Evolutionary conservation across 495 filamentous ascomycete genomes (phyloP), one percentile per base, ranked within the genome.

Genomic region (Penicillium cinerascens): DNA sequence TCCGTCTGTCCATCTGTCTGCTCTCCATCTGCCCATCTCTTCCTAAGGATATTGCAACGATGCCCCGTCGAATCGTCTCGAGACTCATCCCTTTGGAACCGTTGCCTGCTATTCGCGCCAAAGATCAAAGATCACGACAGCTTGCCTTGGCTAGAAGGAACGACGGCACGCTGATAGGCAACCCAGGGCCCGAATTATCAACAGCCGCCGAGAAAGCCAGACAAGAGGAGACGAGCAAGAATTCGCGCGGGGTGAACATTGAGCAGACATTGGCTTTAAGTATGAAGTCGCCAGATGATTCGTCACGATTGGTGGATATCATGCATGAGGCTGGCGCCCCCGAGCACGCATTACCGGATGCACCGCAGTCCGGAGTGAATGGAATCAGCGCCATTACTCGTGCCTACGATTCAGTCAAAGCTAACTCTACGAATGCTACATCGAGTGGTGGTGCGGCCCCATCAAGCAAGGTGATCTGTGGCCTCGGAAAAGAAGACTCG

Each of bases 321-420:
- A 17, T 41, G 37, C 25, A 22, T 36, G 15, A 43, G 18, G 42
- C 39, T 49, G 22, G 35, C 43, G 25, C 13, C 53, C 39, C 27
- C 21, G 18, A 57, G 54, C 54, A 57, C 54, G 54, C 44, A 40
- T 49, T 57, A 17, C 22, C 49, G 9, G 17, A 27, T 20, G 18
- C 15, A 43, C 39, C 25, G n/a, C 25, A 29, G 3, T 21, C 8
- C 6, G n/a, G 0, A 17, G 4, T 39, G 37, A 10, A 9, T 4
- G 18, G 1, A 4, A 20, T 3, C 15, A 10, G 37, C 15, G 9
- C 4, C n/a, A 6, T 20, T 0, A 0, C 37, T 20, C 10, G n/a
- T 39, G n/a, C 2, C 37, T 2, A 16, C n/a, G 15, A 1, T 33
- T 33, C 4, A 13, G 13, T 20, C n/a, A 26, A 43, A 16, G 25